phyloP scores from a whole-genome alignment of 2,329 filamentous ascomycete species.

The Colletotrichum sp. region DNA sequence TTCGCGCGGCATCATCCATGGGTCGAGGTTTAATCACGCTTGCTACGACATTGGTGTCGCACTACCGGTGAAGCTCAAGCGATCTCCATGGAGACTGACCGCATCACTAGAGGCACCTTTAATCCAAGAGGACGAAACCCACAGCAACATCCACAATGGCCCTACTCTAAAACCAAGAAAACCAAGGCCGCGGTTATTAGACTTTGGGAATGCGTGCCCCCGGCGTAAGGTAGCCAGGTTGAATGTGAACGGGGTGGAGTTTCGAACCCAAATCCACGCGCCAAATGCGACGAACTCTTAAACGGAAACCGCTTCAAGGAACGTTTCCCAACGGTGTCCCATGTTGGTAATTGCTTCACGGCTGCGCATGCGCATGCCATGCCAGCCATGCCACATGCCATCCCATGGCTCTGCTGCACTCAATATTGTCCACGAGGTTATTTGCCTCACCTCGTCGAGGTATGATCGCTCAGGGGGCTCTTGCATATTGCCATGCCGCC shows the following conservation, averaged over 20 bases:
- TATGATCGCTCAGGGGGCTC: conserved; percentile 12
- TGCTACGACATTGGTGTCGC: background rate
- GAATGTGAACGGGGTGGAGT: background rate
- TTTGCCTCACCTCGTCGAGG: background rate
- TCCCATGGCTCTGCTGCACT: background rate
- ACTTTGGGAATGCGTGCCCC: background rate
- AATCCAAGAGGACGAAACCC: background rate
- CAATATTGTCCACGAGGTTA: background rate
- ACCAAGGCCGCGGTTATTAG: background rate
- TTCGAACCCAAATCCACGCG: background rate
- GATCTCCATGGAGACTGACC: background rate
- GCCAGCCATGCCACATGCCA: background rate
- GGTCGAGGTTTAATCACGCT: background rate
- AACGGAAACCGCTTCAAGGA: background rate
- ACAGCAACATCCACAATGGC: background rate
- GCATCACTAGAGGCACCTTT: background rate
- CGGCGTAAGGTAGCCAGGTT: background rate
- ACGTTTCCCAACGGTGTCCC: background rate
- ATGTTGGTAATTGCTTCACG: background rate
- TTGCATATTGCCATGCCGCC: background rate
- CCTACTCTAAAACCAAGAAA: background rate
- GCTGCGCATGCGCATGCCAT: background rate
- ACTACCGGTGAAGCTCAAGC: background rate
- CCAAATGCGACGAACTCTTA: background rate
- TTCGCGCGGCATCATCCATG: background rate